These are phyloP conservation scores for Pseudopithomyces maydicus DNA, from an alignment of 2,329 filamentous ascomycete species.

Conservation along the genomic window DNA sequence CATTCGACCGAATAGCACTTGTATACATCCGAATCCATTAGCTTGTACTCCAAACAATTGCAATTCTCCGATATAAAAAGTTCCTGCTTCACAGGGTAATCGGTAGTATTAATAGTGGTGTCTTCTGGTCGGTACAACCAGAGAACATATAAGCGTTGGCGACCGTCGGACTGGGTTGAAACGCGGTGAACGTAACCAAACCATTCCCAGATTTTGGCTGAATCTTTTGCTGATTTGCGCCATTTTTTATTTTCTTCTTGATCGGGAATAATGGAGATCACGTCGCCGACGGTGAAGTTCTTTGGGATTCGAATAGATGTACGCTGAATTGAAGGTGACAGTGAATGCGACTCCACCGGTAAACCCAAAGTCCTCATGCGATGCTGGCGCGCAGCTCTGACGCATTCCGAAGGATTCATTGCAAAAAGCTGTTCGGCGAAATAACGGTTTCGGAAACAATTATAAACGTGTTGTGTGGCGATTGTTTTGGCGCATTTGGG, in stretches of 20 bases:
- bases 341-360: slow-evolving; percentile 3
- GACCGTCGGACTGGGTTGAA: slow-evolving; percentile 34
- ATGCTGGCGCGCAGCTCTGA: slow-evolving; percentile 13
- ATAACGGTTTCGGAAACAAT: slow-evolving; percentile 67
- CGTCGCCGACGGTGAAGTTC: slow-evolving; percentile 52
- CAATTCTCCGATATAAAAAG: slow-evolving; percentile 79
- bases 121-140: slow-evolving; percentile 77
- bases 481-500: slow-evolving; percentile 55
- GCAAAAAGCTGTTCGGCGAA: slow-evolving; percentile 60
- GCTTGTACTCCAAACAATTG: slow-evolving; percentile 63
- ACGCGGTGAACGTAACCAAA: slow-evolving; percentile 70
- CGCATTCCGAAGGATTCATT: slow-evolving; percentile 9
- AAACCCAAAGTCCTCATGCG: slow-evolving; percentile 26
- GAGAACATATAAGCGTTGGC: slow-evolving; percentile 63
- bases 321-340: neutral
- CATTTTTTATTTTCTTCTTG: slow-evolving; percentile 46
- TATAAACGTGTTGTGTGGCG: slow-evolving; percentile 71
- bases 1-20: slow-evolving; percentile 62
- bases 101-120: slow-evolving; percentile 70
- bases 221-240: slow-evolving; percentile 5
- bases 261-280: slow-evolving; percentile 55
- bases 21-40: slow-evolving; percentile 62
- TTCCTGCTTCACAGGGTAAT: slow-evolving; percentile 74
- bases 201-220: slow-evolving; percentile 55
- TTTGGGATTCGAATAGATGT: slow-evolving; percentile 9